These are phyloP conservation scores for Carex parvula DNA, from an alignment of 176 grass and related monocot genomes.

Conservation along the genomic window DNA sequence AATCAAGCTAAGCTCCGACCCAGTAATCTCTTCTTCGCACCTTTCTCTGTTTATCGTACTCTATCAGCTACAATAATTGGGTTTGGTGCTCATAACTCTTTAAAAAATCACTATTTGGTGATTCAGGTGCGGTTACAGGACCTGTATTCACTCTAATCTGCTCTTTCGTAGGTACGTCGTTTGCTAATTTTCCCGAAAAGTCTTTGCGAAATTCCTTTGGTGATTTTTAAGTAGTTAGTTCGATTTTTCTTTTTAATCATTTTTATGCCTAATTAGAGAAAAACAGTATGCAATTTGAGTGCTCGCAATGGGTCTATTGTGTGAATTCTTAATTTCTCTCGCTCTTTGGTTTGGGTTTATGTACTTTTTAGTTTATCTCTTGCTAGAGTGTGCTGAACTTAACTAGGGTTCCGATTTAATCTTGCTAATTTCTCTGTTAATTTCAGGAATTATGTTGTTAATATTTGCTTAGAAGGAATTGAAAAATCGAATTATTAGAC, in stretches of 20 bases:
- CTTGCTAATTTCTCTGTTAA: conserved; percentile 25
- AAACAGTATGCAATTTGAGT: not conserved
- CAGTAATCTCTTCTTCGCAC: not conserved
- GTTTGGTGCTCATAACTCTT: not conserved
- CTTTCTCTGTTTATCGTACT: not conserved
- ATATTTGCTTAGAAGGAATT: conserved; percentile 37
- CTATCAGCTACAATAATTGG: conserved; percentile 18
- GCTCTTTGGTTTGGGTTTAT: not conserved
- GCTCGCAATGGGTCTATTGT: not conserved
- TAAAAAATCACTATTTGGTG: not conserved
- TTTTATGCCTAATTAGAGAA: not conserved
- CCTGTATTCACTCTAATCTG: not conserved
- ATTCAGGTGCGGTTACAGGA: not conserved
- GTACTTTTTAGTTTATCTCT: conserved; percentile 4
- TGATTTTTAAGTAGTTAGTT: not conserved
- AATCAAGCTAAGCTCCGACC: not conserved
- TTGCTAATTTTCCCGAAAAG: not conserved
- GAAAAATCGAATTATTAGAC: conserved; percentile 18
- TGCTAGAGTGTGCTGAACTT: conserved; percentile 7
- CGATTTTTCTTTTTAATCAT: not conserved
- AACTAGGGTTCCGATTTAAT: not conserved
- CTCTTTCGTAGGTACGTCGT: not conserved
- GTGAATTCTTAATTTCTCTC: not conserved
- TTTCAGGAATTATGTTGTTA: conserved; percentile 33
- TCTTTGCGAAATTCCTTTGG: not conserved